Evolutionary conservation across 75 land plant species (phyloP), one percentile per base, ranked within the genome.

Genomic region (Selaginella moellendorffii): DNA sequence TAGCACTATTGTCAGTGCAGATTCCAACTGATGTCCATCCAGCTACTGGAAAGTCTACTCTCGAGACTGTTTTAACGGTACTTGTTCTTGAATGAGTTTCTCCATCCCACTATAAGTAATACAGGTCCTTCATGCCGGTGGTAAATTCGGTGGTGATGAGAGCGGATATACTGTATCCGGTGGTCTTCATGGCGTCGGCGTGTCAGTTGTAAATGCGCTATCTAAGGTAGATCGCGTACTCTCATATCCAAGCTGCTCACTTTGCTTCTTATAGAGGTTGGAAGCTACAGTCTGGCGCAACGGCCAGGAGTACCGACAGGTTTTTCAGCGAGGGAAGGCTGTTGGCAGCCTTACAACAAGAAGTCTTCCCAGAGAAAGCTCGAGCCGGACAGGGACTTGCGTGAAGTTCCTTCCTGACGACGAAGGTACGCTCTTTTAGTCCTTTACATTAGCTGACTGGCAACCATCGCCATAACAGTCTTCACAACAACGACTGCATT

Each of bases 61-160:
- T 93, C 62, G 99, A 93, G 82, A 93, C 99, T 66, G 99, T 93
- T 54, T 81, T 93, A 65, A 93, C 99, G 83, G 97, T 92, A 86
- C 54, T 59, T 24, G 23, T 61, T 61, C 26, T 27, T 12, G 28
- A 24, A 26, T 61, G 23, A 1, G 14, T 23, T 61, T 20, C 26
- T 25, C 1, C 9, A 61, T 20, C 59, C 10, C 52, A 46, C 52
- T 46, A 10, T 46, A 46, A 18, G 52, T 46, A 46, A 10, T 46
- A 29, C 64, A 90, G 91, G 85, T 91, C 8, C 72, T 93, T 54
- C 98, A 93, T 82, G 98, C 98, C 31, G 98, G 98, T 65, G 98
- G 98, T 21, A 93, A 93, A 54, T 93, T 93, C 72, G 98, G 98
- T 72, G 96, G 96, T 29, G 79, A 80, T 27, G 83, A 81, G 67